Percentiles rank a stretch among this genome's conserved stretches.
Conservation (phyloP, 148 eudicot species). For the Camellia granthamiana region DNA sequence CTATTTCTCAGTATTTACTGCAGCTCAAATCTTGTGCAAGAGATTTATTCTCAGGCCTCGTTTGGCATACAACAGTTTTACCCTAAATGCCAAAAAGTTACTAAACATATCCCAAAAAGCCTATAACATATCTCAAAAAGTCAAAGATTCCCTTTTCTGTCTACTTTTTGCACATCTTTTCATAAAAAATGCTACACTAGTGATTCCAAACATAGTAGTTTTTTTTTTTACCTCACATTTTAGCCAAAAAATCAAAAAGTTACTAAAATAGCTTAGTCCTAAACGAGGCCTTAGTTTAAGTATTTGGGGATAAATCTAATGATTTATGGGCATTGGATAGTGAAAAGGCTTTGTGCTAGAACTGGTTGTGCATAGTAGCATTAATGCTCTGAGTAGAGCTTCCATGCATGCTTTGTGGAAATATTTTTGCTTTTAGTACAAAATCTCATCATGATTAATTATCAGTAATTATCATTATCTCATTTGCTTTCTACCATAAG, state of each 20-base stretch:
- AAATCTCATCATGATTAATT: not conserved
- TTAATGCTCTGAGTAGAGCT: not conserved
- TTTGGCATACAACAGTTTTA: too few species aligned
- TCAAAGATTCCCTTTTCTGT: too few species aligned
- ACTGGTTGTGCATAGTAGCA: not conserved
- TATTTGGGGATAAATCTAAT: not conserved
- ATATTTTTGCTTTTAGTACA: too few species aligned
- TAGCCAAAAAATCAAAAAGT: too few species aligned
- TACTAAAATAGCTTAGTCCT: too few species aligned
- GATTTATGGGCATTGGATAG: not conserved
- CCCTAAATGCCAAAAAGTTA: too few species aligned
- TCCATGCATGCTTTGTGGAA: not conserved
- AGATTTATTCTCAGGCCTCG: not conserved
- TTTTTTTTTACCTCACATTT: too few species aligned
- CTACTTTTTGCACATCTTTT: too few species aligned
- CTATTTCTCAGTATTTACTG: not conserved
- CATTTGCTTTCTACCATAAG: not conserved
- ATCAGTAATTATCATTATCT: not conserved
- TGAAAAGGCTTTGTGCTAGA: not conserved
- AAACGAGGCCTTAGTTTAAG: not conserved
- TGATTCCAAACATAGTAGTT: too few species aligned
- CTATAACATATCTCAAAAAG: too few species aligned
- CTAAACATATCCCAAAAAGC: too few species aligned
- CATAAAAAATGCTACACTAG: too few species aligned
- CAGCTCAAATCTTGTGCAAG: not conserved